phyloP scores from a whole-genome alignment of 2,329 filamentous ascomycete genomes.

The Huntiella abstrusa region DNA sequence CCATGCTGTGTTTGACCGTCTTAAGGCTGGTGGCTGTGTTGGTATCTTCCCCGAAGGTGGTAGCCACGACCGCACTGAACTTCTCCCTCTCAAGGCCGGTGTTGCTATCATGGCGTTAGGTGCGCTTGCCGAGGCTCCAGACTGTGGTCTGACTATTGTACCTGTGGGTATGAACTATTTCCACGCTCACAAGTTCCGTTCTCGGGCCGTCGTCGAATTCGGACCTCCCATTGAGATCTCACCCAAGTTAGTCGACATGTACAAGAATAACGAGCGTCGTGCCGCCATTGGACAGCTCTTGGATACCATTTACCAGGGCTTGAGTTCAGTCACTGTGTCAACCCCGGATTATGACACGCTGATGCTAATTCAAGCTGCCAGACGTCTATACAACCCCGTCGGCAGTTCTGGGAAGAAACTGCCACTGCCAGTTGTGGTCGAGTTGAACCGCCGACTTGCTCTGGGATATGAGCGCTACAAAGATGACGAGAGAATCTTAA shows the following conservation, averaged over 20 bases:
- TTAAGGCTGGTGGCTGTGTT: constrained; percentile 70
- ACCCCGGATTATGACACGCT: constrained; percentile 89
- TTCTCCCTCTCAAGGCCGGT: constrained; percentile 85
- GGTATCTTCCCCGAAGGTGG: constrained; percentile 96
- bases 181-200: constrained; percentile 95
- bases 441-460: constrained; percentile 78
- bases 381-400: constrained; percentile 70
- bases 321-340: constrained; percentile 78
- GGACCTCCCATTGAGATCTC: constrained; percentile 77
- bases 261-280: constrained; percentile 63
- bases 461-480: constrained; percentile 88
- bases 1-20: constrained; percentile 71
- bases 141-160: constrained; percentile 83
- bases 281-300: constrained; percentile 74
- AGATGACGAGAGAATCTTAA: constrained; percentile 65
- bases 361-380: constrained; percentile 89
- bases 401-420: constrained; percentile 63
- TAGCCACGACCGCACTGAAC: constrained; percentile 81
- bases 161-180: constrained; percentile 99
- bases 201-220: constrained; percentile 87
- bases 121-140: constrained; percentile 63
- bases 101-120: constrained; percentile 96
- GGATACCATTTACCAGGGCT: constrained; percentile 67
- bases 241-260: constrained; percentile 63
- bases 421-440: constrained; percentile 77